These are phyloP conservation scores for Penicillium coprophilum DNA, from an alignment of 495 filamentous ascomycete genomes.

Conservation along the genomic window DNA sequence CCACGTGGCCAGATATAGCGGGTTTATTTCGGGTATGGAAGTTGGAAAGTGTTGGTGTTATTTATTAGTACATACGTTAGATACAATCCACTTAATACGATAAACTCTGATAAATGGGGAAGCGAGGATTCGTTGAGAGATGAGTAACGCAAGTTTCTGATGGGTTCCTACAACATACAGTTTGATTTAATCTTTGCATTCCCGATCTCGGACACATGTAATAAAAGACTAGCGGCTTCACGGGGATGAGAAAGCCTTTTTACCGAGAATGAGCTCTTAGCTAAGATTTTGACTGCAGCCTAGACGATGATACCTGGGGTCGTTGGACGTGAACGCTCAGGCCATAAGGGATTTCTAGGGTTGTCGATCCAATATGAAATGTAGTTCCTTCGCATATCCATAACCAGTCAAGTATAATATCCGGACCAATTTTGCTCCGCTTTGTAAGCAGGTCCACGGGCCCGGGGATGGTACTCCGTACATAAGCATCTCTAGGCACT, in stretches of 20 bases:
- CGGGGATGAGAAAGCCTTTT: not conserved
- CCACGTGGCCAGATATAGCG: not conserved
- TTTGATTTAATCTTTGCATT: not conserved
- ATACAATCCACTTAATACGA: not conserved
- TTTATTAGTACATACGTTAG: not conserved
- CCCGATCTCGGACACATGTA: not conserved
- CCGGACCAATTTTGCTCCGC: not conserved
- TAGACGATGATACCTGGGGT: not conserved
- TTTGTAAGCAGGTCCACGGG: not conserved
- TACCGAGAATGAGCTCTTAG: not conserved
- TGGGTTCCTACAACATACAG: not conserved
- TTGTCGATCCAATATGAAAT: not conserved
- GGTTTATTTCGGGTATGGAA: slow-evolving; percentile 7
- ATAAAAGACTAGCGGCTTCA: not conserved
- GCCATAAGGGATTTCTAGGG: not conserved
- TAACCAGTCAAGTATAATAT: too few species aligned
- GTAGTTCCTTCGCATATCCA: not conserved
- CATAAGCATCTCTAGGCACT: not conserved
- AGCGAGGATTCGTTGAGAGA: not conserved
- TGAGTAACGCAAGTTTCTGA: not conserved
- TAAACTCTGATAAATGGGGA: slow-evolving; percentile 3
- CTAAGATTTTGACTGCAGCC: not conserved
- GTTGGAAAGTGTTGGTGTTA: not conserved
- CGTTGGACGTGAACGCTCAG: not conserved
- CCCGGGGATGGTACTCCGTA: not conserved